phyloP scores from a whole-genome alignment of 208 protist species.

The Leishmania braziliensis region DNA sequence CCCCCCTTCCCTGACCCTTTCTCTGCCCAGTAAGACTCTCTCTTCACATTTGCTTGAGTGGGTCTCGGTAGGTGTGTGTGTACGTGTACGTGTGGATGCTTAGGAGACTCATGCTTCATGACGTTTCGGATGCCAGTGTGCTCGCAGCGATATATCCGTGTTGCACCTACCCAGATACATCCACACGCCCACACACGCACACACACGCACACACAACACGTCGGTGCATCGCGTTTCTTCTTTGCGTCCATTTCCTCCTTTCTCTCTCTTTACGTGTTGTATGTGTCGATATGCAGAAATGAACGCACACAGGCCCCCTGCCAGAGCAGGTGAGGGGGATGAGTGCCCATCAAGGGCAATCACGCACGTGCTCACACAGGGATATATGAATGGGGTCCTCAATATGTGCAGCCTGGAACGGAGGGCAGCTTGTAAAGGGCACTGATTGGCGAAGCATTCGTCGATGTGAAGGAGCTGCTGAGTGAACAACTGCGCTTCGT shows the following conservation, averaged over 20 bases:
- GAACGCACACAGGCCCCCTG: background rate
- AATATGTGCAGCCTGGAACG: background rate
- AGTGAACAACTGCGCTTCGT: background rate
- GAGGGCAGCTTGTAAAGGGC: background rate
- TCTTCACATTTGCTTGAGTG: background rate
- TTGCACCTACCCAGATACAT: background rate
- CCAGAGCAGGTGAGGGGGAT: background rate
- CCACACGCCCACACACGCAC: background rate
- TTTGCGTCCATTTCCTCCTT: background rate
- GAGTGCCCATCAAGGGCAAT: background rate
- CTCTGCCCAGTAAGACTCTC: background rate
- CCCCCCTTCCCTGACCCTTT: too few species aligned
- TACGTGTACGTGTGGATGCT: background rate
- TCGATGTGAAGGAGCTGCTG: background rate
- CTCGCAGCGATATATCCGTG: background rate
- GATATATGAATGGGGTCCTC: background rate
- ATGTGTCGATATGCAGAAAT: background rate
- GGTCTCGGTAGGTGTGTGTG: background rate
- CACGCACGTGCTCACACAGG: background rate
- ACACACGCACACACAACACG: background rate
- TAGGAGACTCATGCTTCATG: background rate
- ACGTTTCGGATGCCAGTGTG: background rate
- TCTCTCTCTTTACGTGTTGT: background rate
- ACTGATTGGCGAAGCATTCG: background rate
- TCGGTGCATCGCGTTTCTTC: background rate